Evolutionary conservation across 371 early-diverging fungal genomes (phyloP).

Genomic region (Scutellospora calospora): DNA sequence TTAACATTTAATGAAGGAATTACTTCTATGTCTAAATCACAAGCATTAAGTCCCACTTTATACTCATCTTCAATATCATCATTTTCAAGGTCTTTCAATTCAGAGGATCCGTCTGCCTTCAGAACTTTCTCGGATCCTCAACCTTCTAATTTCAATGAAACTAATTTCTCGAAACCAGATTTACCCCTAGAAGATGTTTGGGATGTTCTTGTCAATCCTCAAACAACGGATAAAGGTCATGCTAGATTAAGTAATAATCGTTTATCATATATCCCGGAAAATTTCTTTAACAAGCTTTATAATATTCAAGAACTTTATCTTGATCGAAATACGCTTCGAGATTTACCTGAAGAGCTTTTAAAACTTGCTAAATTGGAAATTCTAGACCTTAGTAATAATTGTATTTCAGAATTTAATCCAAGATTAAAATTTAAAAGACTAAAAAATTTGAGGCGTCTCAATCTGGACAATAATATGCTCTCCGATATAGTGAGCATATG

Average conservation of each 20-base stretch:
- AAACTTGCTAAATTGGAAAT: conserved; percentile 58
- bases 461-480: conserved; percentile 54
- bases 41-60: conserved; percentile 3
- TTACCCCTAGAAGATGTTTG: conserved; percentile 34
- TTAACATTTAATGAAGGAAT: conserved; percentile 14
- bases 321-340: conserved; percentile 53
- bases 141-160: neutral
- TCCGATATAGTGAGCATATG: conserved; percentile 55
- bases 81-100: conserved; percentile 39
- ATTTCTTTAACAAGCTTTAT: conserved; percentile 54
- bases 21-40: conserved; percentile 24
- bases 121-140: conserved; percentile 14
- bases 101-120: conserved; percentile 39
- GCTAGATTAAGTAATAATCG: conserved; percentile 38
- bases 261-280: conserved; percentile 49
- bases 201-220: conserved; percentile 26
- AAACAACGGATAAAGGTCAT: neutral
- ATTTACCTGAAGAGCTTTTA: conserved; percentile 53
- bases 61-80: conserved; percentile 27
- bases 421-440: conserved; percentile 54
- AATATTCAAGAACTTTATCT: conserved; percentile 52
- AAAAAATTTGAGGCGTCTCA: conserved; percentile 51
- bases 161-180: conserved; percentile 2
- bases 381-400: conserved; percentile 61
- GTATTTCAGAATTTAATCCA: conserved; percentile 53